Conservation (phyloP, 2,329 filamentous ascomycete genomes). For the Aspergillus tubingensis region DNA sequence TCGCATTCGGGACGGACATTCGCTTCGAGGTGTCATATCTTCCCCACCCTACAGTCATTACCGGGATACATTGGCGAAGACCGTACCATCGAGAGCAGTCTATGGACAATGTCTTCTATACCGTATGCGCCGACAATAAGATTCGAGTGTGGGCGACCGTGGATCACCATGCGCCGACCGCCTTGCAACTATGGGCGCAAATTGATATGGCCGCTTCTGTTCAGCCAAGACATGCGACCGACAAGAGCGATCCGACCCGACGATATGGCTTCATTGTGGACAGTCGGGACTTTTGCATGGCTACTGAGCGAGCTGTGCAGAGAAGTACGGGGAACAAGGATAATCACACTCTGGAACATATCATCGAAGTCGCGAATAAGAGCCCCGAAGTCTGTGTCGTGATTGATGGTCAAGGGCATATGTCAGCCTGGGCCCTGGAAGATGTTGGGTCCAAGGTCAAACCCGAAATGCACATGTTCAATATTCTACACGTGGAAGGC, state of each 20-base stretch:
- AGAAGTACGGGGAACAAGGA: slow-evolving; percentile 60
- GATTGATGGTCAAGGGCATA: slow-evolving; percentile 77
- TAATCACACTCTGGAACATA: slow-evolving; percentile 74
- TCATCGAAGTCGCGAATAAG: slow-evolving; percentile 82
- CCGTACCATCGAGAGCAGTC: slow-evolving; percentile 76
- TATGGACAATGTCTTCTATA: slow-evolving; percentile 85
- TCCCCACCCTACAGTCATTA: slow-evolving; percentile 78
- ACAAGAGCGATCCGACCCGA: slow-evolving; percentile 43
- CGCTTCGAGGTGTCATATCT: slow-evolving; percentile 91
- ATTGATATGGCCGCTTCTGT: slow-evolving; percentile 76
- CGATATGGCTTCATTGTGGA: slow-evolving; percentile 81
- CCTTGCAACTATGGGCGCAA: slow-evolving; percentile 76
- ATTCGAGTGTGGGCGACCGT: slow-evolving; percentile 81
- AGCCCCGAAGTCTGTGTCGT: slow-evolving; percentile 85
- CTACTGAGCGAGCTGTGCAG: slow-evolving; percentile 75
- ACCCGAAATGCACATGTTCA: slow-evolving; percentile 72
- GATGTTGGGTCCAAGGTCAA: slow-evolving; percentile 73
- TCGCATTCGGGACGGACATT: slow-evolving; percentile 80
- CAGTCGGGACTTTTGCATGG: slow-evolving; percentile 73
- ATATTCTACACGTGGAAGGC: slow-evolving; percentile 75
- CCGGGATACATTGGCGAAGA: slow-evolving; percentile 80
- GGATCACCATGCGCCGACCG: slow-evolving; percentile 69
- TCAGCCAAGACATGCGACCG: slow-evolving; percentile 53
- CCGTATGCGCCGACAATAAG: slow-evolving; percentile 76
- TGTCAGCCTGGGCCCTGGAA: slow-evolving; percentile 92